Evolutionary conservation across 306 rosid genomes (phyloP).

Genomic region (Quercus alba): DNA sequence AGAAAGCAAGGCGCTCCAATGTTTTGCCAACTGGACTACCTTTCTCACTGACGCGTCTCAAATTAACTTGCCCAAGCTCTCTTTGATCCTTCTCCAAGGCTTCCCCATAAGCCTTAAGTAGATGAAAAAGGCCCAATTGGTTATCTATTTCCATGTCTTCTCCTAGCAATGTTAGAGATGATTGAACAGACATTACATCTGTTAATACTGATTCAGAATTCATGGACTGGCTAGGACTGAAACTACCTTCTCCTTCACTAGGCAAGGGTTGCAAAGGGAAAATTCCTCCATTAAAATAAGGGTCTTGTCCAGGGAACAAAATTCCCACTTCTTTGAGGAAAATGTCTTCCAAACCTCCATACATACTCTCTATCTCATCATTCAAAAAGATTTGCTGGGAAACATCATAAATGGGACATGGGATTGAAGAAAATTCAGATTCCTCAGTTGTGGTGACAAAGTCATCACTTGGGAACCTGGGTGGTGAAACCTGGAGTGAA

Average conservation of each 20-base stretch:
- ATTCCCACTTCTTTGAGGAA: background rate
- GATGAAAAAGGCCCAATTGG: constrained; percentile 38
- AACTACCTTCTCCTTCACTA: constrained; percentile 15
- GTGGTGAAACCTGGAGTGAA: constrained; percentile 18
- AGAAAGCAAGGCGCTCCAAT: constrained; percentile 48
- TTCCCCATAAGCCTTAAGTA: constrained; percentile 48
- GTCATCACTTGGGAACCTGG: constrained; percentile 6
- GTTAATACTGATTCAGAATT: constrained; percentile 40
- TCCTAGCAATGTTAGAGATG: constrained; percentile 35
- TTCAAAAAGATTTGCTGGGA: too few species aligned
- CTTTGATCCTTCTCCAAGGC: constrained; percentile 42
- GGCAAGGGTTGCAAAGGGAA: constrained; percentile 30
- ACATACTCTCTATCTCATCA: too few species aligned
- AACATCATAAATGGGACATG: too few species aligned
- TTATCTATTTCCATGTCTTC: constrained; percentile 43
- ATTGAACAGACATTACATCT: constrained; percentile 17
- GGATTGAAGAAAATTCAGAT: too few species aligned
- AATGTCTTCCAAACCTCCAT: constrained; percentile 28
- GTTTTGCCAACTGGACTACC: constrained; percentile 45
- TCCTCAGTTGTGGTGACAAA: too few species aligned
- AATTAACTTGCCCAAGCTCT: constrained; percentile 30
- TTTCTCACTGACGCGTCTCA: constrained; percentile 47
- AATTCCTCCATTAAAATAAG: too few species aligned
- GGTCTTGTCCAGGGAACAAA: too few species aligned
- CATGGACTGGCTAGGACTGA: constrained; percentile 48